These are phyloP conservation scores for Staphylotrichum tortipilum DNA, from an alignment of 495 filamentous ascomycete species.

Conservation along the genomic window DNA sequence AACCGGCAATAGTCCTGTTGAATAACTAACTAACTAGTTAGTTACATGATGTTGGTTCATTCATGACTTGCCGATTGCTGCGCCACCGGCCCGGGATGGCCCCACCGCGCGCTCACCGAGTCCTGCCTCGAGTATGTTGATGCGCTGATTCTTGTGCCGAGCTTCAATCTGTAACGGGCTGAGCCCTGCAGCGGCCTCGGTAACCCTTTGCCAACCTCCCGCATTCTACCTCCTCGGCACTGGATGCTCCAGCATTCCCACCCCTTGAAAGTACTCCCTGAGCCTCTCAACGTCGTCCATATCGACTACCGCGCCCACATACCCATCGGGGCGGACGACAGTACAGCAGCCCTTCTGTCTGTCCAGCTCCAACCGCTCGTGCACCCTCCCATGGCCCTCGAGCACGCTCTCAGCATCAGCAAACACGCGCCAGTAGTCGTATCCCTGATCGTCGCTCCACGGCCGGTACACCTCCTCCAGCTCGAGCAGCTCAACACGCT, in stretches of 20 bases:
- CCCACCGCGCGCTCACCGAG: too few relatives aligned
- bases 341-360: slow-evolving; percentile 48
- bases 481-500: slow-evolving; percentile 43
- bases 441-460: slow-evolving; percentile 48
- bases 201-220: too few relatives aligned
- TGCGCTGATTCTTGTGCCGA: too few relatives aligned
- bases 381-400: slow-evolving; percentile 52
- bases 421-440: slow-evolving; percentile 56
- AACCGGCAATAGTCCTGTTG: too few relatives aligned
- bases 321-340: slow-evolving; percentile 49
- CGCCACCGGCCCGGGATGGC: too few relatives aligned
- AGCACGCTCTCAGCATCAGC: slow-evolving; percentile 51
- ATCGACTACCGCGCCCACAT: slow-evolving; percentile 49
- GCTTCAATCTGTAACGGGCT: too few relatives aligned
- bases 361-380: slow-evolving; percentile 53
- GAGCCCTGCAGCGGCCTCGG: too few relatives aligned
- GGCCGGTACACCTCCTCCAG: slow-evolving; percentile 47
- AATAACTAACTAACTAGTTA: too few relatives aligned
- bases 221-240: too few relatives aligned
- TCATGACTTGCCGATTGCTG: too few relatives aligned
- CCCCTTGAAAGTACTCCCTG: slow-evolving; percentile 11
- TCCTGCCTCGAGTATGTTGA: too few relatives aligned
- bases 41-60: too few relatives aligned
- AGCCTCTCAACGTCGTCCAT: slow-evolving; percentile 27
- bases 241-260: slow-evolving; percentile 7